A percentile compares a stretch with the other conserved stretches of the same genome.
These are phyloP conservation scores for Colletotrichum agaves DNA, from an alignment of 2,329 filamentous ascomycete species.

Conservation along the genomic window DNA sequence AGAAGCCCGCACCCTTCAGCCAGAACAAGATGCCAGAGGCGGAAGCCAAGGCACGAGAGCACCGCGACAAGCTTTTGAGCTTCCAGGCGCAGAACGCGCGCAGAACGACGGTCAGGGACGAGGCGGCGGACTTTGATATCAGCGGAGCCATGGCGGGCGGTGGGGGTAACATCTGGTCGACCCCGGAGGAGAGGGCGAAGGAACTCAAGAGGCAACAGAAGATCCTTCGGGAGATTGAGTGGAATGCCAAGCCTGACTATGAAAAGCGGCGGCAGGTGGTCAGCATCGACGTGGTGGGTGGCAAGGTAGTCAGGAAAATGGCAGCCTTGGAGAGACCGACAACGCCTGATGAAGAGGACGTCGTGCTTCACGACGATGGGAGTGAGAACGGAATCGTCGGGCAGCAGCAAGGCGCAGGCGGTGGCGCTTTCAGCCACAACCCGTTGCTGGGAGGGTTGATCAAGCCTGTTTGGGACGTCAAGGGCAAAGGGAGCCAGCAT, in stretches of 20 bases:
- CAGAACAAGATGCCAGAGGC: constrained; percentile 64
- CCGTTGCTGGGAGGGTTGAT: constrained; percentile 74
- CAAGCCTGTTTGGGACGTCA: constrained; percentile 68
- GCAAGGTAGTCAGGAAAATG: constrained; percentile 80
- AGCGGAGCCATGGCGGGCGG: constrained; percentile 55
- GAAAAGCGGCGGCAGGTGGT: constrained; percentile 88
- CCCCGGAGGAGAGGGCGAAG: constrained; percentile 81
- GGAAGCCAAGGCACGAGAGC: constrained; percentile 76
- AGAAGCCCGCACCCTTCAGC: constrained; percentile 69
- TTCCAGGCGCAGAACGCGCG: constrained; percentile 89
- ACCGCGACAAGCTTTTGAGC: constrained; percentile 81
- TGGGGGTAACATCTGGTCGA: constrained; percentile 81
- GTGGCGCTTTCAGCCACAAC: constrained; percentile 75
- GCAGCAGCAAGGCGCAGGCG: constrained; percentile 42
- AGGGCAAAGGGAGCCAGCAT: constrained; percentile 60
- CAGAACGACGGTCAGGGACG: constrained; percentile 86
- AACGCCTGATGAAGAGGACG: constrained; percentile 57
- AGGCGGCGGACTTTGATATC: constrained; percentile 75
- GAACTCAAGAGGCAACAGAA: constrained; percentile 90
- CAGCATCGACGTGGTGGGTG: constrained; percentile 83
- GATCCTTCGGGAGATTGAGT: constrained; percentile 84
- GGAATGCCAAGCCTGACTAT: constrained; percentile 85
- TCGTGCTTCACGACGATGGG: constrained; percentile 38
- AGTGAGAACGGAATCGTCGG: constrained; percentile 41
- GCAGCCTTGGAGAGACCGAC: constrained; percentile 68